Conservation (phyloP, 139 green algal genomes). For the Chlorella sorokiniana region DNA sequence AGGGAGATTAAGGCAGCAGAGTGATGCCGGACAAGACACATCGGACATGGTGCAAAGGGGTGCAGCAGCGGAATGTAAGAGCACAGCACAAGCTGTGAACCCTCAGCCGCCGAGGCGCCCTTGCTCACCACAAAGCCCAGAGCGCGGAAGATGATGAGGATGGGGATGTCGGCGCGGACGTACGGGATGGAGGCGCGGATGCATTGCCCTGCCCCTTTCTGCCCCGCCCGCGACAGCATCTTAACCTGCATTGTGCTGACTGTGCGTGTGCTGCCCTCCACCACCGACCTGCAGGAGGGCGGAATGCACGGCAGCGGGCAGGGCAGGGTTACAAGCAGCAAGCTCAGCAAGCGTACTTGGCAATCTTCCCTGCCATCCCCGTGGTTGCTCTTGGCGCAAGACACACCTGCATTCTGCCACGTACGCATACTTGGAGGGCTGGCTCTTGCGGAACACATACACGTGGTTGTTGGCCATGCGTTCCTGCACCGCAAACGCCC, state of each 20-base stretch:
- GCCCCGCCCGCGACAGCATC: slow-evolving; percentile 75
- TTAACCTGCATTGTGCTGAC: slow-evolving; percentile 84
- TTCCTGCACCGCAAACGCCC: slow-evolving; percentile 72
- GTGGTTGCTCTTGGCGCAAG: neutral
- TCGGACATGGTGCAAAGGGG: neutral
- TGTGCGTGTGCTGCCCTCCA: slow-evolving; percentile 84
- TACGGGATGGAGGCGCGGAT: slow-evolving; percentile 79
- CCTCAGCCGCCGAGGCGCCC: neutral
- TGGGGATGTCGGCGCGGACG: slow-evolving; percentile 83
- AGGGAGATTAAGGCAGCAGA: neutral
- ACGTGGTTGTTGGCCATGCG: slow-evolving; percentile 98
- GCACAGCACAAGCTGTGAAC: neutral
- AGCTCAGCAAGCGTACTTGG: neutral
- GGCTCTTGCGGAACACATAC: slow-evolving; percentile 96
- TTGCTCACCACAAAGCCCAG: slow-evolving; percentile 78
- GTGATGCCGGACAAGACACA: no score
- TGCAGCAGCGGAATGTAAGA: no score
- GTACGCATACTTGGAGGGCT: slow-evolving; percentile 93
- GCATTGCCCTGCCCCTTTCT: slow-evolving; percentile 51
- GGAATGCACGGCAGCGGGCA: neutral
- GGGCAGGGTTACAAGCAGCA: neutral
- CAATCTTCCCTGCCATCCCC: neutral
- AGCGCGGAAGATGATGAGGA: slow-evolving; percentile 90
- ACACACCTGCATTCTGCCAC: slow-evolving; percentile 79
- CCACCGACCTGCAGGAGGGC: slow-evolving; percentile 68